A percentile compares a stretch with the other conserved stretches of the same genome.
phyloP scores from a whole-genome alignment of 1,284 basidiomycete species.

The Cerrena zonata region DNA sequence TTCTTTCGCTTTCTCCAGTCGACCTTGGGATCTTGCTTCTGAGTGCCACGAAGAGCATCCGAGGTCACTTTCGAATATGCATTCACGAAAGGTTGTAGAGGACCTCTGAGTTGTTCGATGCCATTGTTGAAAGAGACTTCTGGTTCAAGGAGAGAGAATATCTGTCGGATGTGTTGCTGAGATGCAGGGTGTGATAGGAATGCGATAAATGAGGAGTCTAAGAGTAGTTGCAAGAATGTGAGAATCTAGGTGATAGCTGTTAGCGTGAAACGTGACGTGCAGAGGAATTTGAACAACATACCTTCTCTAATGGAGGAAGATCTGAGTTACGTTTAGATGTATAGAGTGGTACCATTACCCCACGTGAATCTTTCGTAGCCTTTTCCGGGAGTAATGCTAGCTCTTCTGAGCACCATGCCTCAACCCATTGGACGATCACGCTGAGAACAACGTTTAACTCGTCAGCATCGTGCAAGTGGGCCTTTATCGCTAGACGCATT shows the following conservation, averaged over 20 bases:
- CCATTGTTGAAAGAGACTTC: constrained; percentile 46
- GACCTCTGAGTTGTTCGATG: constrained; percentile 50
- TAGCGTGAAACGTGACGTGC: neutral
- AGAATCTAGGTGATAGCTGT: constrained; percentile 38
- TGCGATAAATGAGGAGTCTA: constrained; percentile 64
- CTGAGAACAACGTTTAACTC: constrained; percentile 47
- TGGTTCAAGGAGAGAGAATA: constrained; percentile 47
- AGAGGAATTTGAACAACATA: constrained; percentile 21
- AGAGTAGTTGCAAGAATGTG: constrained; percentile 52
- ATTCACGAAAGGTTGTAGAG: constrained; percentile 54
- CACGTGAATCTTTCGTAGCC: constrained; percentile 26
- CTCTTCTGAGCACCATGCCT: constrained; percentile 36
- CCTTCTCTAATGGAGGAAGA: constrained; percentile 40
- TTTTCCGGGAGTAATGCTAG: constrained; percentile 36
- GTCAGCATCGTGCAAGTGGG: constrained; percentile 46
- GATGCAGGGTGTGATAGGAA: constrained; percentile 57
- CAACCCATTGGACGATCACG: constrained; percentile 52
- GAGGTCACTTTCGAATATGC: constrained; percentile 43
- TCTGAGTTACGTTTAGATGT: neutral
- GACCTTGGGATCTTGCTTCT: constrained; percentile 30
- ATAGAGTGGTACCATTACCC: constrained; percentile 16
- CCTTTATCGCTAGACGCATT: constrained; percentile 52
- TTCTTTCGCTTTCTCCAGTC: constrained; percentile 59
- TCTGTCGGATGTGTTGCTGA: constrained; percentile 42
- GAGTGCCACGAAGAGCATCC: constrained; percentile 28